phyloP scores from a whole-genome alignment of 805 yeast species.

The Zygosaccharomyces lentus region DNA sequence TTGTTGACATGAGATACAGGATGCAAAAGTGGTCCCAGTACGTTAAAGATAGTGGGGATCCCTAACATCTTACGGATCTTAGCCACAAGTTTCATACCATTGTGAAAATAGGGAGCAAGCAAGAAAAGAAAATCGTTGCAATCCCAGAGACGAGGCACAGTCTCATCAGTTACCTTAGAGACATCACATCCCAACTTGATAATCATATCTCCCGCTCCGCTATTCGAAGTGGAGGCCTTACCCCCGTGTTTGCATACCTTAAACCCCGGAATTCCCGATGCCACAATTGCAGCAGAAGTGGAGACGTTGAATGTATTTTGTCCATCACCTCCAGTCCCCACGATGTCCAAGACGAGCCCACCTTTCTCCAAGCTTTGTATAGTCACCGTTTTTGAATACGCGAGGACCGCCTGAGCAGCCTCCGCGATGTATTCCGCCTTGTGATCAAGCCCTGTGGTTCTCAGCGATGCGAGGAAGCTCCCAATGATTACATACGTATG shows the following conservation, averaged over 20 bases:
- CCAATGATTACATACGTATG: constrained; percentile 55
- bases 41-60: constrained; percentile 89
- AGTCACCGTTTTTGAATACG: constrained; percentile 56
- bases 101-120: constrained; percentile 92
- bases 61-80: constrained; percentile 73
- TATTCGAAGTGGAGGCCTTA: constrained; percentile 86
- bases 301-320: constrained; percentile 96
- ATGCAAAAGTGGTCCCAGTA: constrained; percentile 88
- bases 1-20: constrained; percentile 76
- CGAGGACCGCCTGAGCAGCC: constrained; percentile 72
- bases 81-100: constrained; percentile 83
- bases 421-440: constrained; percentile 77
- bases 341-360: constrained; percentile 57
- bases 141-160: constrained; percentile 53
- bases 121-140: constrained; percentile 57
- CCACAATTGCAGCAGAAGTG: constrained; percentile 90
- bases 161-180: constrained; percentile 55
- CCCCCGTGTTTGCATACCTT: constrained; percentile 95
- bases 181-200: constrained; percentile 78
- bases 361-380: constrained; percentile 15
- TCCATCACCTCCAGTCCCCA: constrained; percentile 99
- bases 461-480: constrained; percentile 73
- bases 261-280: constrained; percentile 74
- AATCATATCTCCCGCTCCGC: constrained; percentile 92
- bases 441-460: constrained; percentile 72